Percentiles rank a stretch among this genome's conserved stretches.
Conservation (phyloP, 2,329 filamentous ascomycete species). For the Cytospora mali region DNA sequence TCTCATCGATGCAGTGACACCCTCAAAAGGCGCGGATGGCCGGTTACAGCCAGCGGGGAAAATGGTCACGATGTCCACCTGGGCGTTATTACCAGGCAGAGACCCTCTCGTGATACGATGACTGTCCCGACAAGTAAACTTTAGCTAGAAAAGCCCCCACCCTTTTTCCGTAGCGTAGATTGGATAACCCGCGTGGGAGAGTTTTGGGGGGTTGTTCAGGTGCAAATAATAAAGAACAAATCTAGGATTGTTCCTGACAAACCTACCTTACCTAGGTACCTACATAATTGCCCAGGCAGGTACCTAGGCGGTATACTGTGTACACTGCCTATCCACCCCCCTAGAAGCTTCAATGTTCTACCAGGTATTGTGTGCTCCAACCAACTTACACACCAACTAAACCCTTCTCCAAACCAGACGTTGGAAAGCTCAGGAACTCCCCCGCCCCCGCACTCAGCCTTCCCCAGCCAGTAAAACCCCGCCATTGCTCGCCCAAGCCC, state of each 20-base stretch:
- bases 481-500: no score
- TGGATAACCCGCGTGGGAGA: not conserved
- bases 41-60: not conserved
- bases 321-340: no score
- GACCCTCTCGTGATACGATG: conserved; percentile 15
- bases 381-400: no score
- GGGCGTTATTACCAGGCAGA: not conserved
- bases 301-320: no score
- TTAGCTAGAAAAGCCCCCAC: conserved; percentile 23
- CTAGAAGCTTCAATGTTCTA: no score
- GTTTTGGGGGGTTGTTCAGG: not conserved
- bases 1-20: not conserved
- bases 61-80: conserved; percentile 17
- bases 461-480: conserved; percentile 29
- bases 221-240: no score
- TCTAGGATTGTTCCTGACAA: no score
- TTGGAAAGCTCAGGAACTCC: no score
- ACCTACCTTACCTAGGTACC: no score
- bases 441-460: conserved; percentile 33
- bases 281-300: no score
- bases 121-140: not conserved
- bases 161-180: not conserved
- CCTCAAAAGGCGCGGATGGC: not conserved
- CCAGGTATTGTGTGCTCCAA: no score
- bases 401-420: no score